phyloP scores from a whole-genome alignment of 2,329 filamentous ascomycete species.

The Fusarium albosuccineum region DNA sequence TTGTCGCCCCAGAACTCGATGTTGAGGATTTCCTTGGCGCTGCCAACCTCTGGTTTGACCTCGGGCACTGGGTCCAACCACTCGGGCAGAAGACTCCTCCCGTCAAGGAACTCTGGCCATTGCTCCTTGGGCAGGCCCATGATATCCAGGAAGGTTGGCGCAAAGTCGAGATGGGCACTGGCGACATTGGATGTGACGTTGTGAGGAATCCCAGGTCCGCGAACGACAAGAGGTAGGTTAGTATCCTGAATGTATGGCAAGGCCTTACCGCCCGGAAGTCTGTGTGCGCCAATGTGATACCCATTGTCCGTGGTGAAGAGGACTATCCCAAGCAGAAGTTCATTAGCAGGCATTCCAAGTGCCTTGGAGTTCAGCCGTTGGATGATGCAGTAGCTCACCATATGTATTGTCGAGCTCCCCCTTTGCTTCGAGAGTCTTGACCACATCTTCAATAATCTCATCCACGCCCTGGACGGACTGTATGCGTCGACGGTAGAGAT shows the following conservation, averaged over 20 bases:
- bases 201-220: constrained; percentile 61
- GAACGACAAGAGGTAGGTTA: constrained; percentile 63
- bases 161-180: constrained; percentile 67
- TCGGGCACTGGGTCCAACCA: constrained; percentile 21
- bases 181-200: constrained; percentile 54
- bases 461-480: constrained; percentile 58
- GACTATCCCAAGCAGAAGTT: constrained; percentile 37
- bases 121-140: constrained; percentile 43
- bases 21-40: background rate
- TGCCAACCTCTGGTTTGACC: constrained; percentile 33
- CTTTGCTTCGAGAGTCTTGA: constrained; percentile 48
- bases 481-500: constrained; percentile 56
- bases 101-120: constrained; percentile 47
- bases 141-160: constrained; percentile 64
- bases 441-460: constrained; percentile 56
- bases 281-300: constrained; percentile 66
- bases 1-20: constrained; percentile 66
- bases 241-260: constrained; percentile 66
- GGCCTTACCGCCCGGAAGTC: constrained; percentile 63
- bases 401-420: constrained; percentile 58
- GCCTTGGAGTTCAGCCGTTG: no score
- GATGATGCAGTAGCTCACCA: constrained; percentile 19
- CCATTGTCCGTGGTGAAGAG: constrained; percentile 67
- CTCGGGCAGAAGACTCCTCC: constrained; percentile 14
- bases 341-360: no score